Base-by-base conservation (phyloP, 2,329 filamentous ascomycete genomes). In the Fusarium graminum region DNA sequence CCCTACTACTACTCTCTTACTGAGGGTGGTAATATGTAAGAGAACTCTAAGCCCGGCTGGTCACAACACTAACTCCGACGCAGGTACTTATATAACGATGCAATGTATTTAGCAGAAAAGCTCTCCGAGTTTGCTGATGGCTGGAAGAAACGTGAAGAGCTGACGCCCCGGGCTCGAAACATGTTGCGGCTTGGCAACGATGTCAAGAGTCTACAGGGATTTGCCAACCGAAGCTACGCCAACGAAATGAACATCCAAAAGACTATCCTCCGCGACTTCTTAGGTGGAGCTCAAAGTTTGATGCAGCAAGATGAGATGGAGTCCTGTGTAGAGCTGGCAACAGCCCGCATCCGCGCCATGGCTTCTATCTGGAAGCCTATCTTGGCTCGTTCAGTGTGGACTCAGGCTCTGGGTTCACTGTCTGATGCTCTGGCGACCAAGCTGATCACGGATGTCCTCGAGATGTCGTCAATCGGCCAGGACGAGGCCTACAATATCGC, bases 1-100 rank as follows among this genome's bases (percentile, higher is more conserved):
- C 88, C 90, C 1, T 86, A 90, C 57, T 92, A 91, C 72, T 95
- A 95, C 74, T 82, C 86, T 1, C 80, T 86, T 14, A 82, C 88
- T 38, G 78, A 80, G 14, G 85, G 85, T 25, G 88, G 88, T 25
- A 90, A 87, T 68, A 90, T 91, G 88, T 89, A 78, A 74, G 85
- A 63, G 17, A 10, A 25, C 16, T 12, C 10, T 8, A 16, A 14
- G 16, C 10, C 1, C 11, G 6, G 22, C 29, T 4, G 4, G 38
- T 3, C 4, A 41, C 41, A 25, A 45, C 5, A 16, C 67, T 72
- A 10, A 72, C 43, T 3, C 16, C 3, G 4, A 26, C 29, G 7
- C 25, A 88, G 86, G 85, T 88, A 83, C 65, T 79, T 90, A 7
- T 91, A 91, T 71, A 91, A 91, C 61, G 89, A 91, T 71, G 83